These are phyloP conservation scores for Catharanthus roseus DNA, from an alignment of 257 asterid species.

Conservation along the genomic window DNA sequence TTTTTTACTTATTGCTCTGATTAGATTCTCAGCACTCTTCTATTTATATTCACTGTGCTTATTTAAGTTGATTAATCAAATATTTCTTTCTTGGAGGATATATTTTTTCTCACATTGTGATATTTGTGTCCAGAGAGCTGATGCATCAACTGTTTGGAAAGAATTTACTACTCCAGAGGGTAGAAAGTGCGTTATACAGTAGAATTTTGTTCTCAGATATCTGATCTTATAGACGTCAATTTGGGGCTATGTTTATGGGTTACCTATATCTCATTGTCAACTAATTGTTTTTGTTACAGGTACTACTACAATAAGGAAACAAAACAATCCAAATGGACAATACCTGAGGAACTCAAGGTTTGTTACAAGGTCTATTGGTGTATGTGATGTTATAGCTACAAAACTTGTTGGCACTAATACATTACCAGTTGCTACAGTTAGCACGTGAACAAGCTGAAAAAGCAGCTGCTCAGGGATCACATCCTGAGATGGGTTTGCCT, in stretches of 20 bases:
- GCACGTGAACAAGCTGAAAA: conserved; percentile 91
- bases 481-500: conserved; percentile 30
- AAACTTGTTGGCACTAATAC: conserved; percentile 25
- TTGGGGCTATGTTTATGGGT: conserved; percentile 10
- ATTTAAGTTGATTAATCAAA: neutral
- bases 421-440: conserved; percentile 46
- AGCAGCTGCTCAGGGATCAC: conserved; percentile 49
- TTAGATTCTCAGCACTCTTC: neutral
- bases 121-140: conserved; percentile 72
- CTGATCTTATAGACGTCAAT: neutral
- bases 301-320: conserved; percentile 96
- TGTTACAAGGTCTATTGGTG: conserved; percentile 10
- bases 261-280: conserved; percentile 6
- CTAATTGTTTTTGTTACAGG: conserved; percentile 39
- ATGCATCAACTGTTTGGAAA: conserved; percentile 96
- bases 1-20: neutral
- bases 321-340: conserved; percentile 89
- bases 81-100: neutral
- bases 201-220: conserved; percentile 7
- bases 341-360: conserved; percentile 95
- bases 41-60: neutral
- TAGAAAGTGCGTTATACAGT: conserved; percentile 61
- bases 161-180: conserved; percentile 97
- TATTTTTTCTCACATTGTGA: conserved; percentile 1
- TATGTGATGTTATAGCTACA: conserved; percentile 6